Evolutionary conservation across 257 asterid genomes (phyloP).

Genomic region (Datura wrightii): DNA sequence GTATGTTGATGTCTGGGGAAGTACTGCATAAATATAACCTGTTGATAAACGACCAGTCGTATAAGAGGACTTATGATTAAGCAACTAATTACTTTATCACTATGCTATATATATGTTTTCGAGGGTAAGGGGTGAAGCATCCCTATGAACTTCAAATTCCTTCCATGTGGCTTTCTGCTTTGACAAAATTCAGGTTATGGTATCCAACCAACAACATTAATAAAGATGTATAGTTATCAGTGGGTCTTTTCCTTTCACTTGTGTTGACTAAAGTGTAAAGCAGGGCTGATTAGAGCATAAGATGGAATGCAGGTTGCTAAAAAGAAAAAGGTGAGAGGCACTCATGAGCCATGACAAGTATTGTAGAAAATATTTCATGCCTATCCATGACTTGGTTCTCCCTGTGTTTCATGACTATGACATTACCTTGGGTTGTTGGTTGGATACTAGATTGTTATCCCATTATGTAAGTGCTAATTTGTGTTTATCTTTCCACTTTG

Average conservation of each 20-base stretch:
- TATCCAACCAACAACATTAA: background rate
- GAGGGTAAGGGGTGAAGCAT: background rate
- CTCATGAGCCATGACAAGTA: background rate
- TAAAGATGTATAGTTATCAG: background rate
- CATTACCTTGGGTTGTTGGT: background rate
- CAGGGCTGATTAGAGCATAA: background rate
- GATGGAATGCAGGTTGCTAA: background rate
- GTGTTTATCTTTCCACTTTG: background rate
- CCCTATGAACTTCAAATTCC: background rate
- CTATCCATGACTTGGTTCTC: background rate
- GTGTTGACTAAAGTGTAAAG: background rate
- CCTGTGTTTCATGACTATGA: background rate
- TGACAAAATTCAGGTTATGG: background rate
- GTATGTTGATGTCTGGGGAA: background rate
- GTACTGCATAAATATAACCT: background rate
- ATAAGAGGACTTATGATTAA: background rate
- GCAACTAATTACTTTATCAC: background rate
- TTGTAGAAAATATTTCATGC: background rate
- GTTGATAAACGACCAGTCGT: background rate
- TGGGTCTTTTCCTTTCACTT: conserved; percentile 8
- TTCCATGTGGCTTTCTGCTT: background rate
- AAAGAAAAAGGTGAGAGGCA: background rate
- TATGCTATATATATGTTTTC: background rate
- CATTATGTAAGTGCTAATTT: background rate
- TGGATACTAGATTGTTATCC: background rate